Evolutionary conservation across 305 asterid species (phyloP).

Genomic region (Coffea humblotiana): DNA sequence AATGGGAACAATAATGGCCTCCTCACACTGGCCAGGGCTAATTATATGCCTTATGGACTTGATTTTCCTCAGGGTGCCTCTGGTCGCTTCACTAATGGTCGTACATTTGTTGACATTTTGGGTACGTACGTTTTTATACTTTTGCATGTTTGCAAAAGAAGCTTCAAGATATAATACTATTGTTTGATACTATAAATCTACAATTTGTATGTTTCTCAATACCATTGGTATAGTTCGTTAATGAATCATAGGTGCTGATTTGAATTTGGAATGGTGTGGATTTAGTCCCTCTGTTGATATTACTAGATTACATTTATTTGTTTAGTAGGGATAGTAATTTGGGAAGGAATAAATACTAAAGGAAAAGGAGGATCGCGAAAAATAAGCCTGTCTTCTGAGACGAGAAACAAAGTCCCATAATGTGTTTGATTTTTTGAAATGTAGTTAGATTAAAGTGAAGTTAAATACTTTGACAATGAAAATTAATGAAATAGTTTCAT

Average conservation of each 20-base stretch:
- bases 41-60: slow-evolving; percentile 77
- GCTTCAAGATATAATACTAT: too few relatives aligned
- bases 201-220: too few relatives aligned
- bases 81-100: slow-evolving; percentile 89
- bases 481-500: not conserved
- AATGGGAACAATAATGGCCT: slow-evolving; percentile 80
- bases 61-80: slow-evolving; percentile 76
- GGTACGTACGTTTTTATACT: slow-evolving; percentile 37
- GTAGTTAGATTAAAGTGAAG: not conserved
- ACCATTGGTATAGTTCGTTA: too few relatives aligned
- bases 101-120: slow-evolving; percentile 69
- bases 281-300: too few relatives aligned
- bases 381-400: not conserved
- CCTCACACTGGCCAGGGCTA: slow-evolving; percentile 74
- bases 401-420: not conserved
- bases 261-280: too few relatives aligned
- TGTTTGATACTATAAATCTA: too few relatives aligned
- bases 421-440: not conserved
- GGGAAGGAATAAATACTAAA: too few relatives aligned
- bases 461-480: not conserved
- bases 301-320: too few relatives aligned
- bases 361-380: not conserved
- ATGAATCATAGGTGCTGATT: too few relatives aligned
- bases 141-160: too few relatives aligned
- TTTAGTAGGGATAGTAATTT: too few relatives aligned